phyloP scores from a whole-genome alignment of 495 filamentous ascomycete species.

The Aspergillus bridgeri region DNA sequence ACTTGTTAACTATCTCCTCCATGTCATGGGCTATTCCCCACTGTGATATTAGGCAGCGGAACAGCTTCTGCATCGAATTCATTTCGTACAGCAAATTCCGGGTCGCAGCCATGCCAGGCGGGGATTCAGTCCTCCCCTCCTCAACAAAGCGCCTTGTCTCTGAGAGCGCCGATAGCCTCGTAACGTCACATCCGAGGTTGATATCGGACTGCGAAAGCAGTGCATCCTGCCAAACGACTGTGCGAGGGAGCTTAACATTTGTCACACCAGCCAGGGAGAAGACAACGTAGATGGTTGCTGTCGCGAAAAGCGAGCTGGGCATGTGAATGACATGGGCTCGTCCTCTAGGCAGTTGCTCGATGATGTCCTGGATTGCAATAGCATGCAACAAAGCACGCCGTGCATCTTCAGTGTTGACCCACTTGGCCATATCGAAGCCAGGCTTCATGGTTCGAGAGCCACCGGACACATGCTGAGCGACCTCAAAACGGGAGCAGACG shows the following conservation, averaged over 20 bases:
- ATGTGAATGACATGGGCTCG: constrained; percentile 47
- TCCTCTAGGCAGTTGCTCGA: constrained; percentile 47
- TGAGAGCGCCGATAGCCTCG: constrained; percentile 24
- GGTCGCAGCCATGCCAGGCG: constrained; percentile 20
- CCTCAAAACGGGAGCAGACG: constrained; percentile 40
- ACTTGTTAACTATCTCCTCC: constrained; percentile 44
- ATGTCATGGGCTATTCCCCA: constrained; percentile 51
- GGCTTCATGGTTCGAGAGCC: constrained; percentile 22
- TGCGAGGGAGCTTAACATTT: constrained; percentile 36
- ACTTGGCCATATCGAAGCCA: constrained; percentile 38
- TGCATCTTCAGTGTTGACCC: constrained; percentile 40
- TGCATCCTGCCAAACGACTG: constrained; percentile 44
- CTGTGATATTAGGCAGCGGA: constrained; percentile 44
- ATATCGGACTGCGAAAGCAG: constrained; percentile 37
- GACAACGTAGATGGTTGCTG: constrained; percentile 42
- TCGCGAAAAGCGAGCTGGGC: constrained; percentile 44
- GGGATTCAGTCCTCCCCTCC: constrained; percentile 20
- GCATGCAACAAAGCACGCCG: constrained; percentile 46
- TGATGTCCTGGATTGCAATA: constrained; percentile 47
- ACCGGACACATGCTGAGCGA: constrained; percentile 39
- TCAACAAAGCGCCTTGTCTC: constrained; percentile 39
- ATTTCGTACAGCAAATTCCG: constrained; percentile 48
- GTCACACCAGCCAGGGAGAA: constrained; percentile 37
- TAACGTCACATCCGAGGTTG: constrained; percentile 24
- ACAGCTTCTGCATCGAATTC: constrained; percentile 50